Conservation (phyloP, 371 early-diverging fungal species). For the Syncephalis fuscata region DNA sequence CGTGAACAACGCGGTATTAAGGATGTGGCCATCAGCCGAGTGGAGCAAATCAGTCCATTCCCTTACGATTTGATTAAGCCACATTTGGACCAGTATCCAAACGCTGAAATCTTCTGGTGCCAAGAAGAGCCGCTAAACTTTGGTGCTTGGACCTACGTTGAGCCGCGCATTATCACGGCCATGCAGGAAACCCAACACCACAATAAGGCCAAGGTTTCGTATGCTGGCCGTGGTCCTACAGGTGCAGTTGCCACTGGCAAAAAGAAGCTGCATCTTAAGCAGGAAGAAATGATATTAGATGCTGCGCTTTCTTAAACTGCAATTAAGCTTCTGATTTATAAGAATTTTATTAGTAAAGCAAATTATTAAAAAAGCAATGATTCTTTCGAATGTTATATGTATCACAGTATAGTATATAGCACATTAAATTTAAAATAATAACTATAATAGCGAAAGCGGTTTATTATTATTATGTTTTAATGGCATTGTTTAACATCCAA, state of each 20-base stretch:
- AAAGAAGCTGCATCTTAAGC: slow-evolving; percentile 89
- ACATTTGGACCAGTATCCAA: slow-evolving; percentile 77
- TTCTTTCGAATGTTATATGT: no score
- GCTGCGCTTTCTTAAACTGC: slow-evolving; percentile 56
- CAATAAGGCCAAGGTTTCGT: slow-evolving; percentile 46
- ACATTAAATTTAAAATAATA: no score
- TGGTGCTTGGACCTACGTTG: slow-evolving; percentile 82
- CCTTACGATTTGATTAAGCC: slow-evolving; percentile 81
- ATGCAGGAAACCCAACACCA: slow-evolving; percentile 51
- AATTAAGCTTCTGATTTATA: no score
- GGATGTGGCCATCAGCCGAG: slow-evolving; percentile 77
- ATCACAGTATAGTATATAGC: no score
- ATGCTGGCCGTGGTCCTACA: slow-evolving; percentile 83
- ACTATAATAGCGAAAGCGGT: no score
- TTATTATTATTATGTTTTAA: no score
- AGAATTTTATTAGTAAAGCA: no score
- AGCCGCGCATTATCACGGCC: slow-evolving; percentile 69
- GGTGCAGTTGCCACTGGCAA: slow-evolving; percentile 94
- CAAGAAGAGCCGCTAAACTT: slow-evolving; percentile 94
- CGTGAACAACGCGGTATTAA: slow-evolving; percentile 61
- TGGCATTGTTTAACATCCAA: no score
- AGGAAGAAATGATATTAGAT: slow-evolving; percentile 70
- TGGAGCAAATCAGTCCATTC: slow-evolving; percentile 93
- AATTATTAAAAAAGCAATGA: no score
- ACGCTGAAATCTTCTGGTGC: slow-evolving; percentile 78